phyloP scores from a whole-genome alignment of 148 eudicot species.

The Amaranthus palmeri region DNA sequence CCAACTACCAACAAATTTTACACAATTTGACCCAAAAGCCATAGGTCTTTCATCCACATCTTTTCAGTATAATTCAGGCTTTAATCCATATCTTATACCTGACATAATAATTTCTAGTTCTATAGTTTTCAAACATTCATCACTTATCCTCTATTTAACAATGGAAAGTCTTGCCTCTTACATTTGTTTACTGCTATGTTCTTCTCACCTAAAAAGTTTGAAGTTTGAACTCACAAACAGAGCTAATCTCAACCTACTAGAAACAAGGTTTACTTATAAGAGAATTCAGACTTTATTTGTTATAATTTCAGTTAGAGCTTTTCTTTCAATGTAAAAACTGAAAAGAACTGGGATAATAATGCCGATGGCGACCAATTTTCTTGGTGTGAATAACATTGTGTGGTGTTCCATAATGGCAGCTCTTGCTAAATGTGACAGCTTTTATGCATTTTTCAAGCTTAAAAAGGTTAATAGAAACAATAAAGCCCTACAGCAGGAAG shows the following conservation, averaged over 20 bases:
- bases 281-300: too few relatives aligned
- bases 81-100: background rate
- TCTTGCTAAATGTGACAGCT: background rate
- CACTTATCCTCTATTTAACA: background rate
- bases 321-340: background rate
- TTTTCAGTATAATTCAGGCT: background rate
- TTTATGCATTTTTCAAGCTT: background rate
- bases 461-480: background rate
- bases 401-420: background rate
- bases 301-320: background rate
- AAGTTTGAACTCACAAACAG: background rate
- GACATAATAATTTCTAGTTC: background rate
- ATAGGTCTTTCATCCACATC: background rate
- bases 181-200: background rate
- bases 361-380: background rate
- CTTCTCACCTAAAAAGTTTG: background rate
- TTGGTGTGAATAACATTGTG: background rate
- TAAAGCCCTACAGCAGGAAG: background rate
- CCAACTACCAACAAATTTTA: too few relatives aligned
- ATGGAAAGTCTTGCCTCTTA: background rate
- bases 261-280: too few relatives aligned
- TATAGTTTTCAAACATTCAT: background rate
- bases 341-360: background rate
- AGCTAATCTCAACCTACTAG: background rate
- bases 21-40: too few relatives aligned